These are phyloP conservation scores for Ceratocystis harringtonii DNA, from an alignment of 2,329 filamentous ascomycete species.

Conservation along the genomic window DNA sequence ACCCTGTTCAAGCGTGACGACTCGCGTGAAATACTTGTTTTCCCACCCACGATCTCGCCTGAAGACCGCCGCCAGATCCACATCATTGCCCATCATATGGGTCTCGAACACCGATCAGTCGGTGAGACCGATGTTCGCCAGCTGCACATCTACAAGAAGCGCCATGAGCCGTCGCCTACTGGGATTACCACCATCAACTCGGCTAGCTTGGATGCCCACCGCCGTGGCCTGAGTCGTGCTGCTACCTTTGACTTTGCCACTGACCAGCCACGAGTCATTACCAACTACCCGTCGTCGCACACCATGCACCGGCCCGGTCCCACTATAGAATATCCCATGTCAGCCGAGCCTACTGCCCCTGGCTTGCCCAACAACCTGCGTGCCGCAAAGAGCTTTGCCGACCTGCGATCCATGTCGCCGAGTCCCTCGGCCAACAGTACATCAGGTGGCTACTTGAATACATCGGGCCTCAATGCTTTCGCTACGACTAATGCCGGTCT, in stretches of 20 bases:
- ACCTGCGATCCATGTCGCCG: conserved; percentile 85
- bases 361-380: conserved; percentile 65
- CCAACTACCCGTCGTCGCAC: conserved; percentile 44
- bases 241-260: conserved; percentile 96
- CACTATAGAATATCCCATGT: conserved; percentile 77
- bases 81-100: conserved; percentile 89
- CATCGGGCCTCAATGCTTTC: conserved; percentile 34
- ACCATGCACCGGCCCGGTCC: conserved; percentile 70
- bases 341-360: conserved; percentile 43
- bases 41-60: conserved; percentile 65
- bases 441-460: conserved; percentile 58
- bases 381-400: conserved; percentile 90
- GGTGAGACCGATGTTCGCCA: conserved; percentile 77
- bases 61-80: conserved; percentile 81
- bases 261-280: conserved; percentile 54
- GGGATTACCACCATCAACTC: conserved; percentile 41
- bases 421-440: conserved; percentile 65
- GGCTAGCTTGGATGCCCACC: conserved; percentile 58
- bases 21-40: conserved; percentile 64
- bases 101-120: conserved; percentile 76
- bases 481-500: conserved; percentile 12
- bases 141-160: conserved; percentile 70
- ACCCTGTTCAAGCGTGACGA: conserved; percentile 75
- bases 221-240: conserved; percentile 75
- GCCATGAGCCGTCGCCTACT: conserved; percentile 37